Evolutionary conservation across 257 asterid species (phyloP), one percentile per base, ranked within the genome.

Genomic region (Solanum etuberosum): DNA sequence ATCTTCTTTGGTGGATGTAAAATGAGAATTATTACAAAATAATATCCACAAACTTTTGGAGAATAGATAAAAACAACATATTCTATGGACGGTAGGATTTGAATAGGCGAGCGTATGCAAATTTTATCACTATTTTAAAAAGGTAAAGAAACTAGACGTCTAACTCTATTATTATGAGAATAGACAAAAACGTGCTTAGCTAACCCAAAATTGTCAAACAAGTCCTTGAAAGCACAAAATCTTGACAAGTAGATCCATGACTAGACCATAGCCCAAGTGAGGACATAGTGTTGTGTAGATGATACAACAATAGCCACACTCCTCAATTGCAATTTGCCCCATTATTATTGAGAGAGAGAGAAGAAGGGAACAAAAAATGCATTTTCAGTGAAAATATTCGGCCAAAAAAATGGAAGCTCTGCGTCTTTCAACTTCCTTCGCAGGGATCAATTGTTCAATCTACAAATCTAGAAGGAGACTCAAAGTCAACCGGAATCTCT

Each of bases 211-310:
- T 27, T 9, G 38, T 78, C 25, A 78, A 78, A 42, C 9, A 16
- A 9, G 63, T 78, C 63, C 40, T 34, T 21, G 21, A 42, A 43
- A 15, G 27, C 38, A 46, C 18, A 80, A 29, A 20, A 9, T 29
- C 0, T 80, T 46, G 67, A 48, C 68, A 29, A 46, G 40, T 43
- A 80, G n/a, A 46, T 27, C 67, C 9, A 16, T 27, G 63, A 78
- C 9, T 43, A 25, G 80, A 84, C 73, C 65, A 23, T 23, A 2
- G 16, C 34, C 18, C 42, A 68, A 87, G 78, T 85, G 91, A 88
- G 91, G 88, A 86, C 91, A 88, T 78, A 85, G 40, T 90, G 91
- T 78, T 87, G 87, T 10, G 63, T 29, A 42, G 84, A 90, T 90
- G 92, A 68, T 48, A 20, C 63, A 38, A 40, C 80, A 35, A 77